Base-by-base conservation (phyloP, 176 grass and related monocot genomes). In the Lolium perenne region DNA sequence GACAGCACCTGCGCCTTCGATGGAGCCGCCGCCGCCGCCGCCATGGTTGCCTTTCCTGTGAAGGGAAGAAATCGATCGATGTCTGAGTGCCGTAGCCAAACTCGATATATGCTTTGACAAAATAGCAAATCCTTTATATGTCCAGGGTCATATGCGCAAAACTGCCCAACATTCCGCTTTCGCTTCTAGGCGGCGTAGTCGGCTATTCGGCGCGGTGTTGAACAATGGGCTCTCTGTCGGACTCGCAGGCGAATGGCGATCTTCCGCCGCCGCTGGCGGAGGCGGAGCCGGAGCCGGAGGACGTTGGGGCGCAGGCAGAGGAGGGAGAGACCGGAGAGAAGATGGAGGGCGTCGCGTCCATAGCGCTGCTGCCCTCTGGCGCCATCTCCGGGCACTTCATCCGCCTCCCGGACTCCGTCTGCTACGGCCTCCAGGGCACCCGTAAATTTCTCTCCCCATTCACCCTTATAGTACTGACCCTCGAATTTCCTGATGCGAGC, bases 381-480 rank as follows among this genome's bases (percentile, higher is more conserved):
- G 82, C 88, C 50, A 94, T 98, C 83, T 98, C 96, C 68, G 93
- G 96, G 1, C 96, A 98, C 82, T 95, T 98, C 90, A 95, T 98
- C 56, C 84, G 90, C n/a, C 84, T 95, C 23, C 91, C 90, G 6
- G 84, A 89, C n/a, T 92, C 93, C 68, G 71, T 88, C 79, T 98
- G 93, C 86, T 98, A 94, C 59, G 96, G 96, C n/a, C 92, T 98
- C 43, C 96, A 98, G 0, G 96, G 96, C 84, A 95, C 88, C 21
- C 90, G 92, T 98, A 90, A 12, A 13, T 64, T 61, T 57, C 75
- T 64, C 20, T 66, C 57, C 26, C n/a, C 54, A 13, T 43, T 65
- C 45, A 40, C 47, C 38, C 10, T 87, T 84, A 0, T 32, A 10
- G 6, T 35, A 35, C 32, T 35, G 32, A 35, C 29, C 25, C 53